phyloP scores from a whole-genome alignment of 2,329 filamentous ascomycete species.

The Cytospora mali region DNA sequence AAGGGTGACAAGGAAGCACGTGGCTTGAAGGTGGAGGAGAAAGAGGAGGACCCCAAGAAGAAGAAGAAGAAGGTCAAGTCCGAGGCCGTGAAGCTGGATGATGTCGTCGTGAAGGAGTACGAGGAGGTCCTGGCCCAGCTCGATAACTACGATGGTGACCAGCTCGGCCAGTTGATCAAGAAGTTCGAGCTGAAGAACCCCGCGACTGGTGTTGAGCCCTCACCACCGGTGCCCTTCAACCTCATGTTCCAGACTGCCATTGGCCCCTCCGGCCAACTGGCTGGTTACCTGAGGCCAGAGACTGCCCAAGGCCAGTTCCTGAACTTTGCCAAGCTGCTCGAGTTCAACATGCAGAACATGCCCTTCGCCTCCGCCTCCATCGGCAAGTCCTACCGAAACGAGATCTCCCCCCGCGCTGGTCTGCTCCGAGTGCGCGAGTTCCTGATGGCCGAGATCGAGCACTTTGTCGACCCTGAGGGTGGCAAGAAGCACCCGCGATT shows the following conservation, averaged over 20 bases:
- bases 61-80: conserved; percentile 80
- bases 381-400: conserved; percentile 97
- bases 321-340: conserved; percentile 93
- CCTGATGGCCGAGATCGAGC: conserved; percentile 98
- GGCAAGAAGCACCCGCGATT: conserved; percentile 95
- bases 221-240: conserved; percentile 89
- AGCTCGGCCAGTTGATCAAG: conserved; percentile 84
- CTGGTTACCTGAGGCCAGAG: conserved; percentile 87
- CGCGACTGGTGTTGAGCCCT: conserved; percentile 72
- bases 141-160: conserved; percentile 89
- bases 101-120: conserved; percentile 84
- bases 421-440: conserved; percentile 95
- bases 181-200: conserved; percentile 94
- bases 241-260: conserved; percentile 98
- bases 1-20: conserved; percentile 93
- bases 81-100: conserved; percentile 82
- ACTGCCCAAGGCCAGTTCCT: conserved; percentile 98
- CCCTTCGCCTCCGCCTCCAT: conserved; percentile 97
- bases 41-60: conserved; percentile 74
- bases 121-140: conserved; percentile 89
- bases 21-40: conserved; percentile 76
- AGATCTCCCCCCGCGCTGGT: conserved; percentile 91
- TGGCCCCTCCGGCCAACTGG: conserved; percentile 84
- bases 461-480: conserved; percentile 92
- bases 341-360: conserved; percentile 94